Evolutionary conservation across 2,329 filamentous ascomycete genomes (phyloP), one percentile per base, ranked within the genome.

Genomic region (Neopestalotiopsis clavispora): DNA sequence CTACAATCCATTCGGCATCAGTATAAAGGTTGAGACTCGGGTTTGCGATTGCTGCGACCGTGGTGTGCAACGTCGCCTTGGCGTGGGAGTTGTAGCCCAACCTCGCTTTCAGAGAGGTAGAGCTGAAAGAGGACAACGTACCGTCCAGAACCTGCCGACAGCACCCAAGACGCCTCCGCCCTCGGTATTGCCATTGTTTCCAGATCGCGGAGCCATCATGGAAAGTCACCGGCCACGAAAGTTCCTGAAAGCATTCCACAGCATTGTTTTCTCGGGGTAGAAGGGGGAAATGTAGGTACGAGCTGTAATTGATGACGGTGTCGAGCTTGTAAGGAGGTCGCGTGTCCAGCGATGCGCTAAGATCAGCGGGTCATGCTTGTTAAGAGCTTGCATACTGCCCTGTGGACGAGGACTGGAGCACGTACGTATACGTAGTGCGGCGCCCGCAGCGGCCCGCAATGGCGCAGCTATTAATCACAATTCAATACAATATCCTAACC

Each of bases 111-210:
- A 10, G 17, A 14, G 20, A 20, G 13, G n/a, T 2, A n/a, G 13
- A 17, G 52, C 40, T 30, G 7, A 4, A 23, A 30, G 34, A 38
- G 34, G 45, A 13, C 7, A 9, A 71, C 79, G 72, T 76, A 85
- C 86, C 77, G 80, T 83, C 85, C 86, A 88, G 71, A 84, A 84
- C 63, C 83, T 78, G 14, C 77, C 75, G 30, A 86, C 64, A 1
- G 80, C 76, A 13, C 73, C 76, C 58, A 79, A 59, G 45, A 78
- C 57, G 38, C 78, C 73, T 57, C 72, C 71, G 66, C 52, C 45
- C 20, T 38, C 40, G 13, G 40, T 71, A 32, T 63, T 69, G 34
- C 71, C 68, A 63, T 71, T 67, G 67, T 74, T 72, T 49, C 72
- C 68, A 61, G 65, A 69, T 58, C 75, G 74, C 20, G 82, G 78